Evolutionary conservation across 2,329 filamentous ascomycete species (phyloP).

Genomic region (Eutypella sp.): DNA sequence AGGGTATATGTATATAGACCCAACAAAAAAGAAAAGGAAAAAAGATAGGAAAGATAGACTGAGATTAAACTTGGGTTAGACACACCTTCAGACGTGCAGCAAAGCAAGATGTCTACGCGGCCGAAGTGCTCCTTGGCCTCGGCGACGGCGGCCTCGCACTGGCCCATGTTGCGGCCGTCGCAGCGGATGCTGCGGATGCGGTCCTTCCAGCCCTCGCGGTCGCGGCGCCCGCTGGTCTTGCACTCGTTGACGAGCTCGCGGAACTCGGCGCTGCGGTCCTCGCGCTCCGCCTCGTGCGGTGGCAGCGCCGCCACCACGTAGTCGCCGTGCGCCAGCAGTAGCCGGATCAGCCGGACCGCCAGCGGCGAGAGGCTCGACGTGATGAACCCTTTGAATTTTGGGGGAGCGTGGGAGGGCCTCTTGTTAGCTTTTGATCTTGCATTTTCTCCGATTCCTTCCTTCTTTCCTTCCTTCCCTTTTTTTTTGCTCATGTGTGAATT

Average conservation of each 20-base stretch:
- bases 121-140: slow-evolving; percentile 82
- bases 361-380: slow-evolving; percentile 83
- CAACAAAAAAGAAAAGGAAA: not conserved
- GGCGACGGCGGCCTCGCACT: slow-evolving; percentile 81
- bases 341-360: slow-evolving; percentile 73
- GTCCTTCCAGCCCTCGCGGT: slow-evolving; percentile 74
- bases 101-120: slow-evolving; percentile 82
- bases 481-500: not conserved
- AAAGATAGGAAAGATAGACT: not conserved
- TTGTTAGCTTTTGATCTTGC: not conserved
- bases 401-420: not conserved
- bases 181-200: slow-evolving; percentile 64
- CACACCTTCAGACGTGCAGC: slow-evolving; percentile 79
- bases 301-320: slow-evolving; percentile 81
- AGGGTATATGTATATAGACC: not conserved
- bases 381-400: slow-evolving; percentile 53
- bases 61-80: not conserved
- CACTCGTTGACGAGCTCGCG: slow-evolving; percentile 70
- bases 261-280: slow-evolving; percentile 71
- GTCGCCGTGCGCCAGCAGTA: slow-evolving; percentile 85
- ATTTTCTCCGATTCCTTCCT: not conserved
- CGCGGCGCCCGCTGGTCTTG: slow-evolving; percentile 53
- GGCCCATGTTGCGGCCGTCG: slow-evolving; percentile 57
- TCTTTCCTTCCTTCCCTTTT: not conserved
- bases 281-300: slow-evolving; percentile 72